Percentiles rank a stretch among this genome's conserved stretches.
Evolutionary conservation across 1,139 yeast genomes (phyloP).

Genomic region (Wickerhamomyces sp.): DNA sequence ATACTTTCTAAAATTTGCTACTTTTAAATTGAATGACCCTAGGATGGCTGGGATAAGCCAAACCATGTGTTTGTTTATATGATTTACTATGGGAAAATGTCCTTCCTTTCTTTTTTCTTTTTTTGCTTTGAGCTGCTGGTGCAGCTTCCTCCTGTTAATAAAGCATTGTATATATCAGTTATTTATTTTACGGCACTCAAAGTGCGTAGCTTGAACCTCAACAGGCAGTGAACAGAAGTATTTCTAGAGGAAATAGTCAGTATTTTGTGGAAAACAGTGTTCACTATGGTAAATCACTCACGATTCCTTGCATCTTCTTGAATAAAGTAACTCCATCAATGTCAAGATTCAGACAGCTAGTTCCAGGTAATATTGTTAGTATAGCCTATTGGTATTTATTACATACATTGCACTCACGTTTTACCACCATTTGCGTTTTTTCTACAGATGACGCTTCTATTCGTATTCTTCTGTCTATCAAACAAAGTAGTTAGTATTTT

Average conservation of each 20-base stretch:
- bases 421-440: conserved; percentile 22
- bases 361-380: too few species aligned
- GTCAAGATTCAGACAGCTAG: conserved; percentile 21
- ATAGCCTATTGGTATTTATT: neutral
- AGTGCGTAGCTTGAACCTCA: conserved; percentile 20
- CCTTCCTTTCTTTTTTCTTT: neutral
- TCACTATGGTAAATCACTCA: conserved; percentile 8
- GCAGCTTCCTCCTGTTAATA: too few species aligned
- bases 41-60: too few species aligned
- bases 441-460: conserved; percentile 23
- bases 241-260: conserved; percentile 11
- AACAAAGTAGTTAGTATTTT: neutral
- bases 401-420: conserved; percentile 17
- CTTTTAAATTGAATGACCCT: too few species aligned
- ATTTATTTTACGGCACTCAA: conserved; percentile 23
- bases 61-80: too few species aligned
- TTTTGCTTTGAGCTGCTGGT: neutral
- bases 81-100: too few species aligned
- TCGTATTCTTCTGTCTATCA: conserved; percentile 7
- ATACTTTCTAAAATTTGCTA: too few species aligned
- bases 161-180: conserved; percentile 1
- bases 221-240: conserved; percentile 24
- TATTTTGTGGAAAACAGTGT: neutral
- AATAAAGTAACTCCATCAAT: conserved; percentile 20
- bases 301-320: conserved; percentile 23